A percentile compares a stretch with the other conserved stretches of the same genome.
Conservation (phyloP, 768 basidiomycete species). For the Agrocybe praecox region DNA sequence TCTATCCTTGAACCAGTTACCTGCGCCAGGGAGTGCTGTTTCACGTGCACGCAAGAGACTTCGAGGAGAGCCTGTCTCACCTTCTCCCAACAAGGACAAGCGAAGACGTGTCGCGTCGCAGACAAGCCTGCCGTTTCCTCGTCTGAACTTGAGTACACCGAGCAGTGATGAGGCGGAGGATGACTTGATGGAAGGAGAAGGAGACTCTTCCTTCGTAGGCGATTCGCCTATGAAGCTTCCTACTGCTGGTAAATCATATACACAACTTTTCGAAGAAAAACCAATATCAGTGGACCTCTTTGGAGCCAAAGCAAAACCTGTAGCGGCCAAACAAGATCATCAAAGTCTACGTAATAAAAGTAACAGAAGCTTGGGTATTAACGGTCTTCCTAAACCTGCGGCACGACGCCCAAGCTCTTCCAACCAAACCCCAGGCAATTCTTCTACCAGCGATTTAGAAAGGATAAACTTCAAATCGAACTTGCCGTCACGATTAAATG, state of each 20-base stretch:
- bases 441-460: not conserved
- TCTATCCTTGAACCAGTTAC: constrained; percentile 7
- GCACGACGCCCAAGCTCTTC: not conserved
- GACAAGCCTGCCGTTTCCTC: constrained; percentile 37
- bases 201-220: constrained; percentile 56
- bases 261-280: constrained; percentile 62
- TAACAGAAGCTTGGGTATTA: not conserved
- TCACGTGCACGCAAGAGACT: constrained; percentile 78
- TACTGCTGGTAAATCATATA: constrained; percentile 61
- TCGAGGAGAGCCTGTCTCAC: constrained; percentile 82
- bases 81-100: constrained; percentile 80
- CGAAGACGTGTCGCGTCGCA: constrained; percentile 57
- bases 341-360: constrained; percentile 5
- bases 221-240: constrained; percentile 74
- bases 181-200: constrained; percentile 30
- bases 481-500: not conserved
- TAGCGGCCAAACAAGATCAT: not conserved
- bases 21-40: constrained; percentile 45
- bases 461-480: not conserved
- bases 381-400: not conserved
- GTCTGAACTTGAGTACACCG: constrained; percentile 18
- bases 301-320: constrained; percentile 16
- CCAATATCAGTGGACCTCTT: constrained; percentile 18
- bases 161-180: constrained; percentile 26
- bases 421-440: not conserved